phyloP scores from a whole-genome alignment of 2,329 filamentous ascomycete genomes.

The Raffaelea ambrosiae region DNA sequence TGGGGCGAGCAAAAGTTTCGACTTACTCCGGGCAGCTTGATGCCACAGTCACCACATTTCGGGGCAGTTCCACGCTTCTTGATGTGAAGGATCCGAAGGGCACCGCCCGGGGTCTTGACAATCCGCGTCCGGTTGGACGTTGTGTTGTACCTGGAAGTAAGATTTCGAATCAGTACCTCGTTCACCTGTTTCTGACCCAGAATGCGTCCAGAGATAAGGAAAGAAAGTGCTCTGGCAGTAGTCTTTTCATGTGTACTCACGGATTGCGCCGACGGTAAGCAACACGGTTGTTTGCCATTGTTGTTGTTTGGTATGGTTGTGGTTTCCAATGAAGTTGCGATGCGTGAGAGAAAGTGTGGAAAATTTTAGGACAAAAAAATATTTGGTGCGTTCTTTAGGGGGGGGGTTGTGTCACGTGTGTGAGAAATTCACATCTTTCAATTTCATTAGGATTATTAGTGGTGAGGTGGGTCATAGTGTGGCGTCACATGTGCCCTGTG shows the following conservation, averaged over 20 bases:
- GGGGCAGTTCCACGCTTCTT: constrained; percentile 98
- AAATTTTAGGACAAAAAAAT: constrained; percentile 9
- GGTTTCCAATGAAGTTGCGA: constrained; percentile 5
- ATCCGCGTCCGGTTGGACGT: constrained; percentile 93
- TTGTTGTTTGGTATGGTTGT: constrained; percentile 33
- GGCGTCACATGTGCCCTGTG: neutral
- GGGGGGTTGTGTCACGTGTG: constrained; percentile 12
- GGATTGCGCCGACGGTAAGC: constrained; percentile 71
- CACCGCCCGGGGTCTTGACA: constrained; percentile 92
- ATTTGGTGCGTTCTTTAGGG: constrained; percentile 12
- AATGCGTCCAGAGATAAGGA: no score
- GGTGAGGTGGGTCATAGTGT: neutral
- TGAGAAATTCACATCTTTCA: neutral
- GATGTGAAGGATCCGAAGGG: constrained; percentile 94
- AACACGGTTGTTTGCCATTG: constrained; percentile 52
- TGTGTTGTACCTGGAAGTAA: constrained; percentile 81
- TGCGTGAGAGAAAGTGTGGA: neutral
- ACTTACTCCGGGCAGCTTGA: constrained; percentile 97
- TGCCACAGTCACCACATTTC: constrained; percentile 98
- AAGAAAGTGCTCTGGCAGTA: no score
- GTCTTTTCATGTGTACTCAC: no score
- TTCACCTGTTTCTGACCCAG: neutral
- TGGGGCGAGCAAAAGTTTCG: no score
- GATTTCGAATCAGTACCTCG: neutral
- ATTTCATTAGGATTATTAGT: no score